These are phyloP conservation scores for Syzygium jambos DNA, from an alignment of 345 rosid genomes.

Conservation along the genomic window DNA sequence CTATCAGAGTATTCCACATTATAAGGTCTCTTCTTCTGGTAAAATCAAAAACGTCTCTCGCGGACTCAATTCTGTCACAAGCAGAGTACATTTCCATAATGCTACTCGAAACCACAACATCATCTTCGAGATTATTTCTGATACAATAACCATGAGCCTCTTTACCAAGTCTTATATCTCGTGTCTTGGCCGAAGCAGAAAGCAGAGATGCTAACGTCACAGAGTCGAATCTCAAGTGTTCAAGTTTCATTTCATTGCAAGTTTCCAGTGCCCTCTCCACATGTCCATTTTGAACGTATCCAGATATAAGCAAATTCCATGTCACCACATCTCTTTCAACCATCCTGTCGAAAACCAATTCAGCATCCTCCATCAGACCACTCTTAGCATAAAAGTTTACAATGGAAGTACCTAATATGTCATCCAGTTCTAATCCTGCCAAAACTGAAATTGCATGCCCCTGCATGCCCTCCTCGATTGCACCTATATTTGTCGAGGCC, in stretches of 20 bases:
- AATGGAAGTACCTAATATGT: constrained; percentile 54
- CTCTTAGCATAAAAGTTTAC: constrained; percentile 68
- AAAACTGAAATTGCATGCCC: constrained; percentile 56
- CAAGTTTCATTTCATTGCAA: constrained; percentile 45
- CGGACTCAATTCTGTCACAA: constrained; percentile 42
- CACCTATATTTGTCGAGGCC: constrained; percentile 56
- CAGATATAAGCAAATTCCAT: constrained; percentile 74
- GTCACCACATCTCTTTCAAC: constrained; percentile 52
- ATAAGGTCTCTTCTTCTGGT: constrained; percentile 32
- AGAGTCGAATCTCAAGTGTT: constrained; percentile 51
- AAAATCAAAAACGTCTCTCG: constrained; percentile 41
- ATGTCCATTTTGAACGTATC: constrained; percentile 39
- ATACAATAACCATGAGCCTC: constrained; percentile 58
- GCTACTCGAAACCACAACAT: constrained; percentile 42
- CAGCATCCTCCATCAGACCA: constrained; percentile 58
- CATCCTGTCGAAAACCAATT: constrained; percentile 45
- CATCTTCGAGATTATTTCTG: constrained; percentile 45
- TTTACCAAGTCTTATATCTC: constrained; percentile 39
- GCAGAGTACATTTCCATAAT: constrained; percentile 52
- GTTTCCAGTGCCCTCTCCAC: constrained; percentile 37
- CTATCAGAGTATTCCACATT: constrained; percentile 55
- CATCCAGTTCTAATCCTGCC: constrained; percentile 49
- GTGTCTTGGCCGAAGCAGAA: constrained; percentile 40
- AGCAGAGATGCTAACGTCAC: constrained; percentile 54
- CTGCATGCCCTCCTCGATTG: constrained; percentile 62